Base-by-base conservation (phyloP, 352 stramenopile species). In the Blastocystis hominis region DNA sequence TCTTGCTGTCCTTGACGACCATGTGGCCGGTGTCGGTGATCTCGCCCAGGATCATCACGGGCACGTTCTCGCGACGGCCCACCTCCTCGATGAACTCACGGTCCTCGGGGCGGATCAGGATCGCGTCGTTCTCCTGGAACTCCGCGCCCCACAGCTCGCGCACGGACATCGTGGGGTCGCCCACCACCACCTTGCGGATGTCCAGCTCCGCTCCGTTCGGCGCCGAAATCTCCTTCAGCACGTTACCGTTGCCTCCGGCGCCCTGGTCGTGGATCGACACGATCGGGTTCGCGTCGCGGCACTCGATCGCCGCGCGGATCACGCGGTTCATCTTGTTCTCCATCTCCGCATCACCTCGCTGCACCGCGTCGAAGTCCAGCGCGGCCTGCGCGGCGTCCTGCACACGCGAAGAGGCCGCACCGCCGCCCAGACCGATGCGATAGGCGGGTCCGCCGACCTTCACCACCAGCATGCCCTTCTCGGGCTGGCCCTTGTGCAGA, bases 201-300 rank as follows among this genome's bases (percentile, higher is more conserved):
- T 98, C 95, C 90, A 98, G 98, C 20, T 95, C 93, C 36, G 93
- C 94, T 86, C 97, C 95, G 1, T 93, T 92, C 5, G 95, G 94
- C 89, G 98, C 95, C 10, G 98, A 95, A 90, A 99, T 98, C 91
- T 99, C 97, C 91, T 99, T 99, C 53, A 99, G 91, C 69, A 99
- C 96, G 91, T 99, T 99, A 53, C 96, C 96, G 91, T 99, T 99
- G 75, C 97, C 97, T 89, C 97, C 97, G 44, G 96, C 96, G 79
- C 97, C 97, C 90, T 99, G 97, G 92, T 99, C 97, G 91, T 99
- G 97, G 63, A 99, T 97, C 50, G 94, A 98, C 42, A 98, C 92
- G 87, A 99, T 99, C 10, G 97, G 97, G 91, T 99, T 99, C 68
- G 92, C 91, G 36, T 97, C 94, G 15, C 95, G 95, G 4, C 98